phyloP scores from a whole-genome alignment of 495 filamentous ascomycete genomes.

The Neurospora sp. region DNA sequence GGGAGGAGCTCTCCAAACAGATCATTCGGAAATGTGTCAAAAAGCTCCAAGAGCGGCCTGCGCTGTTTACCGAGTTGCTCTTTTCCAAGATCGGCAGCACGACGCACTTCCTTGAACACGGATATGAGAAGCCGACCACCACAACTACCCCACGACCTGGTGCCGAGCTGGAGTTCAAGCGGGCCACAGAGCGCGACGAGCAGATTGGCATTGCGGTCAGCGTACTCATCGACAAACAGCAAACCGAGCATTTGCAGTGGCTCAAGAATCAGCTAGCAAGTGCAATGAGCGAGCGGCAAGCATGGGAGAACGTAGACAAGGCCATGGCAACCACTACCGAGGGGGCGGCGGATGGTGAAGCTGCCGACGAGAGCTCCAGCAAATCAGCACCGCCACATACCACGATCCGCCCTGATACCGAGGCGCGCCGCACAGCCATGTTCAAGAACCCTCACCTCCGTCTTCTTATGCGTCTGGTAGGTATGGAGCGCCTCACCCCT shows the following conservation, averaged over 20 bases:
- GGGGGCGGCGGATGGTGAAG: conserved; percentile 23
- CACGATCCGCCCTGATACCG: conserved; percentile 59
- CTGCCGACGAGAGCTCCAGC: conserved; percentile 25
- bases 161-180: conserved; percentile 71
- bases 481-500: conserved; percentile 56
- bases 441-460: conserved; percentile 87
- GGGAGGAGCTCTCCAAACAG: conserved; percentile 82
- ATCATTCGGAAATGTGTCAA: conserved; percentile 63
- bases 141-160: conserved; percentile 45
- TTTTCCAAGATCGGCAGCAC: conserved; percentile 88
- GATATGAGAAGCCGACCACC: conserved; percentile 70
- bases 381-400: conserved; percentile 23
- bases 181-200: conserved; percentile 49
- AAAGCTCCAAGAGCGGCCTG: conserved; percentile 75
- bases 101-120: conserved; percentile 78
- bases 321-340: conserved; percentile 30
- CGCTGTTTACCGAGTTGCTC: conserved; percentile 75
- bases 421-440: conserved; percentile 59
- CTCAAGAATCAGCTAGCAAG: conserved; percentile 56
- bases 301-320: conserved; percentile 65
- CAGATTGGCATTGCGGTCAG: conserved; percentile 72
- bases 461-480: conserved; percentile 69
- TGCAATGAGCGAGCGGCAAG: conserved; percentile 62
- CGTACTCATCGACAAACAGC: conserved; percentile 65
- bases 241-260: conserved; percentile 70